Base-by-base conservation (phyloP, 768 basidiomycete species). In the Lactarius vividus region DNA sequence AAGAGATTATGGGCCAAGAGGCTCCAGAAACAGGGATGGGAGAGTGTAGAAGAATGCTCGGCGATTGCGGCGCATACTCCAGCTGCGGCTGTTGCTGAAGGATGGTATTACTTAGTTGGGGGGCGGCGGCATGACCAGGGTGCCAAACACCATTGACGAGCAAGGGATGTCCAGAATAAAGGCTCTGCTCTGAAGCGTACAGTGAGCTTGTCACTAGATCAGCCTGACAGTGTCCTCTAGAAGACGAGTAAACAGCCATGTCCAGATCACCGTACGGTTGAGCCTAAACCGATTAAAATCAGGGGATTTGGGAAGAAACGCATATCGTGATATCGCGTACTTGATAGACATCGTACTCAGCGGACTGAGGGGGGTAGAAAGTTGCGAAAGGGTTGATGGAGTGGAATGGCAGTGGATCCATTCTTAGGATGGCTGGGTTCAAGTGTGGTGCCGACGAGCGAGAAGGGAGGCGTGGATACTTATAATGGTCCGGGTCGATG, bases 1-100 rank as follows among this genome's bases (percentile, higher is more conserved):
- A 56, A 37, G 63, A 56, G n/a, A 69, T 59, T 10, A 65, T 58
- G 2, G 67, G 60, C 62, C 61, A 65, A 20, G 57, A 61, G 40
- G 57, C 62, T 18, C 69, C 67, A n/a, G 67, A 61, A 35, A 70
- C 42, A 15, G 69, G 69, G 1, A 69, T 60, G 28, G 69, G 67
- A n/a, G 69, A 70, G 59, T 70, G 65, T n/a, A 69, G 46, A 35
- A 54, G 60, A 37, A 67, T 16, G 56, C 64, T 57, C 8, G 57
- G 33, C 18, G 66, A 20, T 20, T 67, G 66, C 26, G 57, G 66
- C 33, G 57, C 52, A 39, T 67, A 62, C 52, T 57, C 59, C 0
- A 62, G 42, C 15, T 58, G 67, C 18, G 56, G 15, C 13, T 40
- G 64, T 13, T 58, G 67, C 35, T 57, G 49, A 29, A 31, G 46